Base-by-base conservation (phyloP, 345 rosid genomes). In the Gynandropsis gynandra region DNA sequence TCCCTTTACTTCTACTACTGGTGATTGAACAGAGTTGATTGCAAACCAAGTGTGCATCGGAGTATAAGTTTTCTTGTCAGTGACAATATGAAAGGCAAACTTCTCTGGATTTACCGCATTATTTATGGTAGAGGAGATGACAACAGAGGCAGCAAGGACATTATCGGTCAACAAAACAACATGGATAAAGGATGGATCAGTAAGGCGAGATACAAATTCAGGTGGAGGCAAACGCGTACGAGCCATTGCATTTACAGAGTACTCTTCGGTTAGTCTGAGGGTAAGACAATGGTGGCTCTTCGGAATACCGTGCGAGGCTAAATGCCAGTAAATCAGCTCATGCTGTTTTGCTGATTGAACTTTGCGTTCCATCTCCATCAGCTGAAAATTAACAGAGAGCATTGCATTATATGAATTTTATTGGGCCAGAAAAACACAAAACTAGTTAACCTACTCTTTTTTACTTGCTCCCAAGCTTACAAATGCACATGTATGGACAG, bases 11-110 rank as follows among this genome's bases (percentile, higher is more conserved):
- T 89, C 97, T 52, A 86, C 85, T 32, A 75, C 86, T 0, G 74
- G 86, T 9, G 90, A 72, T 33, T 65, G 59, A 13, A 81, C 57
- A 65, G 87, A 66, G 77, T 83, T 80, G 8, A 75, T 72, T 47
- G 94, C 94, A 74, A 89, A 89, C 97, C 97, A 86, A 32, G 97
- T 83, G 63, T 89, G 90, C 97, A 89, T 86, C 1, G 95, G 76
- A 17, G 86, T 74, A 62, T 86, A 86, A 1, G 97, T 89, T 74
- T 89, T 89, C 73, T 83, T 86, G 70, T 89, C 96, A 9, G 97
- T 86, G 62, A 89, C 78, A n/a, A 89, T 69, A 35, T 86, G 97
- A 56, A 89, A 86, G 35, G 83, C 97, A 31, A 86, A 66, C 16
- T 75, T 76, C 59, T 80, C 90, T 4, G 94, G 94, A 51, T 70